Evolutionary conservation across 2,329 filamentous ascomycete species (phyloP).

Genomic region (Dactylellina sp.): DNA sequence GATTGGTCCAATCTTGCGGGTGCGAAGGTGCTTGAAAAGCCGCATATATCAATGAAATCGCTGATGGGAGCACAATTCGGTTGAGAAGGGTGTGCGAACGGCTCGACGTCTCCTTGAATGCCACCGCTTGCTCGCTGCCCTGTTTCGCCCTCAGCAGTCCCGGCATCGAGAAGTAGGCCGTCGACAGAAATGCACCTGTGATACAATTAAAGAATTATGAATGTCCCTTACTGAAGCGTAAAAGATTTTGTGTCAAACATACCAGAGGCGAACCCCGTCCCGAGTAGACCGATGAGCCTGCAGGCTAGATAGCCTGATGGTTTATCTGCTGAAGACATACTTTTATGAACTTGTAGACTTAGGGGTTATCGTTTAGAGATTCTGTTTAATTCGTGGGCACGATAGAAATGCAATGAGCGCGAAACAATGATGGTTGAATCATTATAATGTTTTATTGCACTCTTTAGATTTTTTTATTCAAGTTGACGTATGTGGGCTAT

Average conservation of each 20-base stretch:
- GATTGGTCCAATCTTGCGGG: slow-evolving; percentile 28
- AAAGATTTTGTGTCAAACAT: neutral
- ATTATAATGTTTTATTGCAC: neutral
- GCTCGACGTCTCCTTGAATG: slow-evolving; percentile 24
- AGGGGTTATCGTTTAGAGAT: neutral
- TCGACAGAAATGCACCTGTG: slow-evolving; percentile 28
- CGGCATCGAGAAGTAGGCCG: slow-evolving; percentile 35
- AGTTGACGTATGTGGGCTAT: neutral
- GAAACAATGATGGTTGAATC: neutral
- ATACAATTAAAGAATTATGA: neutral
- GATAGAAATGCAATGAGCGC: neutral
- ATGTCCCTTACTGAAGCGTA: too few species aligned
- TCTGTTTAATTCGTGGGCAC: neutral
- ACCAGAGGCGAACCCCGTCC: slow-evolving; percentile 39
- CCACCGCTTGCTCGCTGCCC: slow-evolving; percentile 19
- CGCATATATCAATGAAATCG: slow-evolving; percentile 32
- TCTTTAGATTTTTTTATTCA: too few species aligned
- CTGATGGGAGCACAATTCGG: slow-evolving; percentile 27
- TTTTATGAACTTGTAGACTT: neutral
- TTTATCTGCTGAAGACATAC: slow-evolving; percentile 26
- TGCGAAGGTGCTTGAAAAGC: slow-evolving; percentile 30
- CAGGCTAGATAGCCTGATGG: slow-evolving; percentile 30
- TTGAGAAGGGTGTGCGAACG: slow-evolving; percentile 26
- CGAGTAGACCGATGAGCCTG: slow-evolving; percentile 30
- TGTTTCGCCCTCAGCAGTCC: slow-evolving; percentile 25